Conservation (phyloP, 805 yeast genomes). For the Yamadazyma takamatsuzukensis region DNA sequence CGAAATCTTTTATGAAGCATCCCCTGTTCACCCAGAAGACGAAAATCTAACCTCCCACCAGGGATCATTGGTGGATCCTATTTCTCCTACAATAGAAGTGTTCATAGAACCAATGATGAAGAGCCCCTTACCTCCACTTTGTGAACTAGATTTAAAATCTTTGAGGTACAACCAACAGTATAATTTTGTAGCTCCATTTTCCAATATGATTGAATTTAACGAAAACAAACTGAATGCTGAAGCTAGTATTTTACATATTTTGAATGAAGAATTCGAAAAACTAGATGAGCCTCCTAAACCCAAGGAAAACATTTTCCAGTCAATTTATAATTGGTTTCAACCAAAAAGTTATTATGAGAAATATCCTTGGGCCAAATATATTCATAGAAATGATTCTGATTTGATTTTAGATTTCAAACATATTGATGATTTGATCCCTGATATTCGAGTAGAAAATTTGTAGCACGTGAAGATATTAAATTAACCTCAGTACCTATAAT, state of each 20-base stretch:
- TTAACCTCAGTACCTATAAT: too few relatives aligned
- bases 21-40: conserved; percentile 4
- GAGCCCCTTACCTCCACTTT: conserved; percentile 8
- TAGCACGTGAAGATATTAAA: too few relatives aligned
- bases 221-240: conserved; percentile 8
- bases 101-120: conserved; percentile 10
- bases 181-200: conserved; percentile 17
- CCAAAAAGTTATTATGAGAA: conserved; percentile 8
- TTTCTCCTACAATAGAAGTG: conserved; percentile 3
- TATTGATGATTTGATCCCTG: not conserved
- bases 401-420: too few relatives aligned
- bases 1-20: conserved; percentile 7
- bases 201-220: conserved; percentile 9
- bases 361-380: conserved; percentile 17
- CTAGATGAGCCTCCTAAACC: not conserved
- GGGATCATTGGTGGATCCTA: too few relatives aligned
- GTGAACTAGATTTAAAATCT: conserved; percentile 3
- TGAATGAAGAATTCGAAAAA: conserved; percentile 14
- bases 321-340: conserved; percentile 40
- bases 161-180: conserved; percentile 1
- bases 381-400: conserved; percentile 1
- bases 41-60: conserved; percentile 6
- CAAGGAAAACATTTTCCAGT: not conserved
- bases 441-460: too few relatives aligned
- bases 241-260: conserved; percentile 12